A percentile compares a stretch with the other conserved stretches of the same genome.
Conservation (phyloP, 2,329 filamentous ascomycete species). For the Colletotrichum higginsianum region DNA sequence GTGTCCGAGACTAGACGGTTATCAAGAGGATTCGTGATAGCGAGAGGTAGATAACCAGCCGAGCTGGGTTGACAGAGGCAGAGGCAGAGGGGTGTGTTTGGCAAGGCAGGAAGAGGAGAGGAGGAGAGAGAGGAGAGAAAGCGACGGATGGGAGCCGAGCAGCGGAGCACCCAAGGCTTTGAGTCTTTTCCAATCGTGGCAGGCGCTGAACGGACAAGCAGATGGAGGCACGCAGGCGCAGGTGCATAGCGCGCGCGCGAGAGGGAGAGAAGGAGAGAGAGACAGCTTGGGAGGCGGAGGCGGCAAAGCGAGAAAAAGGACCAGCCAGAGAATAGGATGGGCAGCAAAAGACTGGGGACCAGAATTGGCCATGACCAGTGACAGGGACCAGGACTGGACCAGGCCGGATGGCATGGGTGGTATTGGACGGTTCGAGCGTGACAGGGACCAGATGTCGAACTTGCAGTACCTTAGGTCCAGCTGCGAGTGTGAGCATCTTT, state of each 20-base stretch:
- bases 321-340: conserved; percentile 26
- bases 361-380: conserved; percentile 15
- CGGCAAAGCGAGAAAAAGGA: conserved; percentile 34
- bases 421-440: conserved; percentile 37
- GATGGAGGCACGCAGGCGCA: conserved; percentile 7
- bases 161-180: conserved; percentile 28
- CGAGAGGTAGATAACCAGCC: conserved; percentile 4
- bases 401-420: conserved; percentile 38
- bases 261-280: not conserved
- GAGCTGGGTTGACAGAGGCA: not conserved
- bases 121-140: not conserved
- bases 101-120: conserved; percentile 13
- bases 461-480: conserved; percentile 4
- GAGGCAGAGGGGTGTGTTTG: not conserved
- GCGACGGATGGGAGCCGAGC: conserved; percentile 6
- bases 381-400: conserved; percentile 38
- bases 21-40: conserved; percentile 18
- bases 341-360: conserved; percentile 33
- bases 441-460: conserved; percentile 36
- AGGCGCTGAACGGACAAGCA: conserved; percentile 22
- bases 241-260: conserved; percentile 4
- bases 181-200: conserved; percentile 37
- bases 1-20: not conserved
- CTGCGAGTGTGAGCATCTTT: conserved; percentile 2
- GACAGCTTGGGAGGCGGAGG: not conserved